Evolutionary conservation across 2,329 filamentous ascomycete species (phyloP).

Genomic region (Fusarium cyanostomum): DNA sequence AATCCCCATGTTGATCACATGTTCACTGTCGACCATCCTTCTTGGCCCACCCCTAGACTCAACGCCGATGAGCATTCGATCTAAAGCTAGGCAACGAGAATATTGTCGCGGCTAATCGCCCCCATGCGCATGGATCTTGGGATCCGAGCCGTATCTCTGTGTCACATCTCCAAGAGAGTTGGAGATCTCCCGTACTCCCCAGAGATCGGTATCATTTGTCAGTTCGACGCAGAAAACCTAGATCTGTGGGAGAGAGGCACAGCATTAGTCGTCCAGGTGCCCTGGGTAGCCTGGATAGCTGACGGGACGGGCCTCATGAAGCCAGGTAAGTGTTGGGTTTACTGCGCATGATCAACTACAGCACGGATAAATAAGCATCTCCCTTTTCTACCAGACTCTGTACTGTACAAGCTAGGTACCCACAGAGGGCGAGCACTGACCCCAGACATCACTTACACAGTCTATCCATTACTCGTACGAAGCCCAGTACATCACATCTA

Average conservation of each 20-base stretch:
- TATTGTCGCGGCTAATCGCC: background rate
- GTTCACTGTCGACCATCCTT: background rate
- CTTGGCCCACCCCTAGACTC: conserved; percentile 2
- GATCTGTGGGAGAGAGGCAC: background rate
- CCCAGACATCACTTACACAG: background rate
- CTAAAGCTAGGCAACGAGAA: no score
- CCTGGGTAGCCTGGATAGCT: background rate
- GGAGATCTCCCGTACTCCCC: conserved; percentile 4
- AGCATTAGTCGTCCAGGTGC: background rate
- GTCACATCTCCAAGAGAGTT: background rate
- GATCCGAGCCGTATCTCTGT: conserved; percentile 7
- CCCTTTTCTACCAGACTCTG: background rate
- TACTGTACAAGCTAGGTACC: background rate
- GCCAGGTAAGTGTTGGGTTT: conserved; percentile 3
- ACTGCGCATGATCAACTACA: background rate
- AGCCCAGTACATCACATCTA: background rate
- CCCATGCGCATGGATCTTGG: background rate
- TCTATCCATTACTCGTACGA: conserved; percentile 1
- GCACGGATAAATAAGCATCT: background rate
- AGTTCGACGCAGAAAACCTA: background rate
- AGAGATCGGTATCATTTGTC: background rate
- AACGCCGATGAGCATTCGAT: background rate
- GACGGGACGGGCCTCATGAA: background rate
- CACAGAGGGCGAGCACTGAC: no score
- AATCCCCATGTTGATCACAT: conserved; percentile 25